Base-by-base conservation (phyloP, 2,329 filamentous ascomycete genomes). In the Aspergillus uvarum region DNA sequence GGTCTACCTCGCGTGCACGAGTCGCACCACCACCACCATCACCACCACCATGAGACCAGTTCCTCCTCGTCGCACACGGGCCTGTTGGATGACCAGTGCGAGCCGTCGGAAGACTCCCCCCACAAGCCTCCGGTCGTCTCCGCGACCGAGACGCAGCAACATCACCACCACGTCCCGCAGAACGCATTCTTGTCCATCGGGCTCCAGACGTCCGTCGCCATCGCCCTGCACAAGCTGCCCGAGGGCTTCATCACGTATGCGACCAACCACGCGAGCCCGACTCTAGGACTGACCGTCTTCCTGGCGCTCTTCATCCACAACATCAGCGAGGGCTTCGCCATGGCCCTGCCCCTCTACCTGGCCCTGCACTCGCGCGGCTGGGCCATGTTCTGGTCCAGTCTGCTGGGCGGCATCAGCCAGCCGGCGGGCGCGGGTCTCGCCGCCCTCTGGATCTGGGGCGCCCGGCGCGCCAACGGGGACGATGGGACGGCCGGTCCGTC, bases 241-340 rank as follows among this genome's bases (percentile, higher is more conserved):
- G 95, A 89, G 74, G 87, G 86, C 44, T 89, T 89, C 76, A 89
- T 99, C 67, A 98, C 94, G 1, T 99, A 96, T 74, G 94, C 95
- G 10, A 97, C 95, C 10, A 99, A 98, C 76, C 95, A 99, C 73
- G 94, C 92, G 12, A 98, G 93, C 73, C 93, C 95, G 0, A 82
- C 85, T 0, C 85, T 99, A 0, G 95, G 95, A 21, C 87, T 96
- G 76, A 90, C 91, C 55, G 92, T 99, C 57, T 99, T 99, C 78
- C 85, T 98, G 75, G 94, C 95, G 0, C 84, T 99, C 7, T 96
- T 96, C 72, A 94, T 99, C 60, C 95, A 99, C 82, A 99, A 98
- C 78, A 96, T 99, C 70, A 93, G 92, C 29, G 95, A 99, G 79
- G 95, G 95, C 1, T 98, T 98, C 73, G 91, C 93, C 63, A 89